Percentiles rank a stretch among this genome's conserved stretches.
phyloP scores from a whole-genome alignment of 371 early-diverging fungal species.

The Circinella umbellata region DNA sequence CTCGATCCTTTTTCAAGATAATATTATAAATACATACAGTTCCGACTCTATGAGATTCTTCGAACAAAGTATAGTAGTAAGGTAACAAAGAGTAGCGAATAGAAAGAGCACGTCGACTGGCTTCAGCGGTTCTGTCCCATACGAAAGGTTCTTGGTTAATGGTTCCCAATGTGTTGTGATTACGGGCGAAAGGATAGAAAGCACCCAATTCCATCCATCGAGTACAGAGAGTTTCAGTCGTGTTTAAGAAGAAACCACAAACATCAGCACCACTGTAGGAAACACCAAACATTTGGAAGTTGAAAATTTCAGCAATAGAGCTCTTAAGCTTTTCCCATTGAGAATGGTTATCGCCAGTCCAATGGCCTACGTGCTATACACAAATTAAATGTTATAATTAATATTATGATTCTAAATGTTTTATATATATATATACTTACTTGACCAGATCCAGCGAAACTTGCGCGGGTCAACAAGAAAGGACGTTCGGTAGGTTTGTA shows the following conservation, averaged over 20 bases:
- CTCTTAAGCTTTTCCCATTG: conserved; percentile 57
- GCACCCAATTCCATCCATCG: conserved; percentile 77
- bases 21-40: conserved; percentile 13
- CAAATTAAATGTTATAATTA: not conserved
- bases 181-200: conserved; percentile 79
- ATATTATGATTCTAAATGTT: conserved; percentile 16
- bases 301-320: conserved; percentile 65
- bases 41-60: conserved; percentile 53
- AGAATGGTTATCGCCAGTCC: conserved; percentile 62
- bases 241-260: conserved; percentile 68
- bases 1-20: no score
- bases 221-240: conserved; percentile 63
- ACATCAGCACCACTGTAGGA: conserved; percentile 73
- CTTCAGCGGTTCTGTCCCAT: conserved; percentile 49
- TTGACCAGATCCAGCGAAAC: conserved; percentile 73
- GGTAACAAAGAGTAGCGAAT: conserved; percentile 71
- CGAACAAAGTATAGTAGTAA: conserved; percentile 70
- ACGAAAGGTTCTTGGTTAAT: conserved; percentile 62
- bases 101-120: conserved; percentile 53
- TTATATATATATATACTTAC: conserved; percentile 55
- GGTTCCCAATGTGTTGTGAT: conserved; percentile 54
- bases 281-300: conserved; percentile 72
- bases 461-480: conserved; percentile 72
- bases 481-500: conserved; percentile 57
- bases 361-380: conserved; percentile 13